Evolutionary conservation across 2,329 filamentous ascomycete genomes (phyloP).

Genomic region (Microsporum ferrugineum): DNA sequence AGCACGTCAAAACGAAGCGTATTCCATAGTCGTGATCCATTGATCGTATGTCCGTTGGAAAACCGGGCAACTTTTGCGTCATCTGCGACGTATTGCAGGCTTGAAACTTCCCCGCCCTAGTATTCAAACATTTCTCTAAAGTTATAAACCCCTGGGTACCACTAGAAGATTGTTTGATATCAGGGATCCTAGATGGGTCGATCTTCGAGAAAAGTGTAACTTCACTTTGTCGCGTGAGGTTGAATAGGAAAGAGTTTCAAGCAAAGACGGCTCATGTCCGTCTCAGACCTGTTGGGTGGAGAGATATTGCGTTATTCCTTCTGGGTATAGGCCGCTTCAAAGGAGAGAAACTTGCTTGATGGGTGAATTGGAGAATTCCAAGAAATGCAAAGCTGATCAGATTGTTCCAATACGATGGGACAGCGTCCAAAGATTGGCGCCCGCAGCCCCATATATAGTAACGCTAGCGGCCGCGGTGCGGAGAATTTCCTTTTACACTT

Average conservation of each 20-base stretch:
- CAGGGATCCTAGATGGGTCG: not conserved
- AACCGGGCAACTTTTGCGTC: not conserved
- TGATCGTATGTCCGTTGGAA: not conserved
- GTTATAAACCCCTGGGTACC: not conserved
- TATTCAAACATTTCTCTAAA: not conserved
- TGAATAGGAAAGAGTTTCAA: not conserved
- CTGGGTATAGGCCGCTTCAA: not conserved
- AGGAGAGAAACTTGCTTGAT: not conserved
- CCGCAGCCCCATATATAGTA: not conserved
- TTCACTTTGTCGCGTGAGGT: not conserved
- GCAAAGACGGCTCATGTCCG: not conserved
- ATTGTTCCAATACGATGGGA: not conserved
- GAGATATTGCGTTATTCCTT: not conserved
- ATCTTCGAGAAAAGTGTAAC: not conserved
- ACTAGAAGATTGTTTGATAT: not conserved
- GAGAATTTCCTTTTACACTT: not conserved
- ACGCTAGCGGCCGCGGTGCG: not conserved
- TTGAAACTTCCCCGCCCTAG: not conserved
- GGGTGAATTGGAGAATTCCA: not conserved
- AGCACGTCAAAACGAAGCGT: not conserved
- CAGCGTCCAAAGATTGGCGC: not conserved
- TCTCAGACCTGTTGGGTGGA: not conserved
- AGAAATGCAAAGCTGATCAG: not conserved
- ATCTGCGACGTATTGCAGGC: not conserved
- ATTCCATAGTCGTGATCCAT: not conserved